phyloP scores from a whole-genome alignment of 2,329 filamentous ascomycete genomes.

The Cladosporium sp. region DNA sequence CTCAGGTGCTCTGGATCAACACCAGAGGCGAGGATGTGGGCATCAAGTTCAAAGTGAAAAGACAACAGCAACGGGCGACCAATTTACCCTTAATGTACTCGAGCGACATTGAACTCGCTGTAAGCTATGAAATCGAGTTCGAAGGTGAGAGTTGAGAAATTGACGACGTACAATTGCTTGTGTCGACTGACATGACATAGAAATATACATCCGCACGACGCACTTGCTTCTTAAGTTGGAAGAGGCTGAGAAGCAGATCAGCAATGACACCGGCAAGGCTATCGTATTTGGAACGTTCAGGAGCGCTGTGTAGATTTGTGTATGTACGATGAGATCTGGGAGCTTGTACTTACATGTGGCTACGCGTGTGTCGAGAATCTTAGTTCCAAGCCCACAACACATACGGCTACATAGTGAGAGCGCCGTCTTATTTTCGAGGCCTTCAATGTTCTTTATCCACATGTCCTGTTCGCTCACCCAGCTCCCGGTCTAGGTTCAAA shows the following conservation, averaged over 20 bases:
- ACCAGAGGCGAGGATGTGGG: constrained; percentile 61
- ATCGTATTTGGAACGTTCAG: constrained; percentile 60
- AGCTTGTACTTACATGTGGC: neutral
- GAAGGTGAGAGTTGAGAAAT: constrained; percentile 56
- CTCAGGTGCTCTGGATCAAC: constrained; percentile 68
- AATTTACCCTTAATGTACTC: constrained; percentile 56
- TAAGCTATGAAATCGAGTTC: constrained; percentile 70
- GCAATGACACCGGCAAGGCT: constrained; percentile 63
- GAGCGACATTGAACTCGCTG: constrained; percentile 63
- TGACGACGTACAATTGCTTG: neutral
- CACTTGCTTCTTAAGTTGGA: constrained; percentile 67
- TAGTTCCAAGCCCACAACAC: neutral
- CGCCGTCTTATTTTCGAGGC: too few species aligned
- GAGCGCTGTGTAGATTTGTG: neutral
- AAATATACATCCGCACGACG: constrained; percentile 66
- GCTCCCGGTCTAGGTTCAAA: too few species aligned
- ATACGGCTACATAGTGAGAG: neutral
- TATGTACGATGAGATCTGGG: neutral
- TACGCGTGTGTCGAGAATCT: neutral
- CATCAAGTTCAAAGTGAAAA: constrained; percentile 64
- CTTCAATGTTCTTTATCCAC: neutral
- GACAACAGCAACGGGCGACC: constrained; percentile 47
- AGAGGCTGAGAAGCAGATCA: constrained; percentile 61
- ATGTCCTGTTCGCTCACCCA: neutral
- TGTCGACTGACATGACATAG: constrained; percentile 43